Base-by-base conservation (phyloP, 148 eudicot species). In the Simmondsia chinensis region DNA sequence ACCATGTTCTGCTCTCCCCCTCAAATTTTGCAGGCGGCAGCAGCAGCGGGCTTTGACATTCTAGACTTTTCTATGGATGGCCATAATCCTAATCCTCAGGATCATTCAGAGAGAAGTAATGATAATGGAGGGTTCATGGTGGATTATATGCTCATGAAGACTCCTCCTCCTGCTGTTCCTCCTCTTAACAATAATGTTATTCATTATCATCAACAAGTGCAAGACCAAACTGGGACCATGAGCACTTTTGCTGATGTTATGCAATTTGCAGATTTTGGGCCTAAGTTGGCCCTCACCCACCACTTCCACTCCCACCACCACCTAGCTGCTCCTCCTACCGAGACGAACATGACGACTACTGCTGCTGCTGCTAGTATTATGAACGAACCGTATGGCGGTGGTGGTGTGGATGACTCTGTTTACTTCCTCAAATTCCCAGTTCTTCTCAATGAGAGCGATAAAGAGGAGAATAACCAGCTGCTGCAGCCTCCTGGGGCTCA, bases 181-280 rank as follows among this genome's bases (percentile, higher is more conserved):
- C 20, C 29, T 5, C n/a, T n/a, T n/a, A n/a, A n/a, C n/a, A 38
- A 27, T 28, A 44, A n/a, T n/a, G n/a, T 33, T 4, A 46, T 46
- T 18, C 18, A 48, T 20, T 35, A 48, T 37, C 53, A 46, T 13
- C 52, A 61, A 20, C 63, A 61, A 41, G 56, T 52, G 18, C 65
- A 59, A 3, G 59, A 39, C 20, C 54, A n/a, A 68, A 75, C 20
- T 54, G 71, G 66, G 19, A 33, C 34, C 2, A 39, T 82, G 60
- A 79, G 87, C 32, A n/a, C n/a, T n/a, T 82, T 82, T 35, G 85
- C 82, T 0, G 96, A 87, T 63, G 89, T 80, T 43, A 83, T 80
- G 83, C 94, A 80, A 49, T 83, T 87, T 54, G 85, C 94, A 0
- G 88, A 87, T 63, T 83, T 82, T 27, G 94, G 96, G n/a, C 88